Evolutionary conservation across 2,329 filamentous ascomycete species (phyloP).

Genomic region (Claviceps sp.): DNA sequence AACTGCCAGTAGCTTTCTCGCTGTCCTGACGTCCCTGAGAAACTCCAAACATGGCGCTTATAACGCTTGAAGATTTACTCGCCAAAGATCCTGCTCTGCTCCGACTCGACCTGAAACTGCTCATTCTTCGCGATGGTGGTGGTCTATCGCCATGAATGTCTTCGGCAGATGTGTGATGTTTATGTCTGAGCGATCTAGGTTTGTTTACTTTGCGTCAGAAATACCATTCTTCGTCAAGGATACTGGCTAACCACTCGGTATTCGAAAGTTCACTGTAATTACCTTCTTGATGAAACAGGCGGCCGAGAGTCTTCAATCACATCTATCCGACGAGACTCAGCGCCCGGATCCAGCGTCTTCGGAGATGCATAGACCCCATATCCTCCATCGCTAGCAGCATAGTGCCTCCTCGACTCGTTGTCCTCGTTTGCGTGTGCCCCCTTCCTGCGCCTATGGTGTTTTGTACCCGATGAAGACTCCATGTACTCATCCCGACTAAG

Average conservation of each 20-base stretch:
- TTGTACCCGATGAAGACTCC: slow-evolving; percentile 14
- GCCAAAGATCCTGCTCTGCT: slow-evolving; percentile 9
- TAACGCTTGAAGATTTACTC: slow-evolving; percentile 12
- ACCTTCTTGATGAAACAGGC: slow-evolving; percentile 21
- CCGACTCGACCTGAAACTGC: slow-evolving; percentile 8
- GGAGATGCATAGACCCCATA: slow-evolving; percentile 16
- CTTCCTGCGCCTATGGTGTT: slow-evolving; percentile 11
- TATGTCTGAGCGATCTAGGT: slow-evolving; percentile 5
- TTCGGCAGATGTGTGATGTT: slow-evolving; percentile 11
- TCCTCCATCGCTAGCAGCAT: slow-evolving; percentile 14
- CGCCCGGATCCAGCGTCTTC: slow-evolving; percentile 17
- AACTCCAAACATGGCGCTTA: slow-evolving; percentile 15
- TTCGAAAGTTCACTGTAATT: neutral
- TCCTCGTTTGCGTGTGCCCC: slow-evolving; percentile 15
- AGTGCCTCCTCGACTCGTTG: slow-evolving; percentile 8
- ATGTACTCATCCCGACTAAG: slow-evolving; percentile 16
- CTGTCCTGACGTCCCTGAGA: slow-evolving; percentile 14
- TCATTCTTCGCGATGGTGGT: slow-evolving; percentile 6
- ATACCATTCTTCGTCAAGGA: no score
- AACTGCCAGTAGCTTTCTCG: slow-evolving; percentile 4
- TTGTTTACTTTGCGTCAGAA: neutral
- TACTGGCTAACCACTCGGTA: no score
- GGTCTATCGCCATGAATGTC: slow-evolving; percentile 6
- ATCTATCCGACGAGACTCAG: slow-evolving; percentile 16
- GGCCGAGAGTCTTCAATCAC: slow-evolving; percentile 22